Conservation (phyloP, 1,284 basidiomycete genomes). For the Cryptococcus amylolentus region DNA sequence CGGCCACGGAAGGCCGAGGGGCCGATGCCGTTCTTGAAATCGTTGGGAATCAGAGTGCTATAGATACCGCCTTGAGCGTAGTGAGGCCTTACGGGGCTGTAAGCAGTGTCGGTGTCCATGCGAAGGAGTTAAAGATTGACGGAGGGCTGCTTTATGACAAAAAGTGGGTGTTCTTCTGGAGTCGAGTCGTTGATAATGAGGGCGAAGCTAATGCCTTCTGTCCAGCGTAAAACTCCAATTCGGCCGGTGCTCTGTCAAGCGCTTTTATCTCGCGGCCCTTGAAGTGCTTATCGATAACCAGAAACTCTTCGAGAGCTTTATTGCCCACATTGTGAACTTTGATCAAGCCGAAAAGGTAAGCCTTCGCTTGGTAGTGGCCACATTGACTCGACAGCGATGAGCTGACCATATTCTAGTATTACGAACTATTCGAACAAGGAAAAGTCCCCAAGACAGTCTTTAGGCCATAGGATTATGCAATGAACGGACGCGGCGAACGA, state of each 20-base stretch:
- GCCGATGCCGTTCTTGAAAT: constrained; percentile 58
- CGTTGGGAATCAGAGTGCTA: constrained; percentile 70
- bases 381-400: neutral
- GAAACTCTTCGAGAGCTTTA: constrained; percentile 41
- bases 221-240: constrained; percentile 39
- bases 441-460: constrained; percentile 49
- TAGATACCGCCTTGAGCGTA: constrained; percentile 69
- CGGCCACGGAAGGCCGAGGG: constrained; percentile 46
- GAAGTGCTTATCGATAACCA: constrained; percentile 57
- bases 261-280: constrained; percentile 70
- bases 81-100: constrained; percentile 77
- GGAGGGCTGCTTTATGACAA: constrained; percentile 68
- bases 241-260: constrained; percentile 78
- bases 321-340: constrained; percentile 40
- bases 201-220: neutral
- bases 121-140: constrained; percentile 29
- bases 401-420: constrained; percentile 32
- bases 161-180: constrained; percentile 51
- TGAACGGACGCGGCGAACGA: no score
- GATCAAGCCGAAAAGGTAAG: constrained; percentile 41
- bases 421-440: constrained; percentile 43
- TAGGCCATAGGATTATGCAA: constrained; percentile 10
- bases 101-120: constrained; percentile 67
- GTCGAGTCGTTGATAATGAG: neutral
- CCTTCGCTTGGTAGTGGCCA: neutral